Conservation (phyloP, 2,329 filamentous ascomycete species). For the Pseudopyricularia javanii region DNA sequence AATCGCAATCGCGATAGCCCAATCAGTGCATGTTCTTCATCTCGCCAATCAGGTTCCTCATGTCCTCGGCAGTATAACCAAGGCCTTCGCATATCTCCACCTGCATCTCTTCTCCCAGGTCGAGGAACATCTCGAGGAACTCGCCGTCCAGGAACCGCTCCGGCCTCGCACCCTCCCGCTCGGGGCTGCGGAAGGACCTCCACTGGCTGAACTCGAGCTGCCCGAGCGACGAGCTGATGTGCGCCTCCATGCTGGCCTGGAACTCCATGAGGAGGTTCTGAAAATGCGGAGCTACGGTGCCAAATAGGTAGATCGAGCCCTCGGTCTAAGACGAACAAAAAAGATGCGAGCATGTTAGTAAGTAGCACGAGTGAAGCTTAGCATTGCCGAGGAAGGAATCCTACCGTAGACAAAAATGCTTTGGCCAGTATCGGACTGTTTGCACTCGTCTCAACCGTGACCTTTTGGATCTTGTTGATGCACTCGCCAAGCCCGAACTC, state of each 20-base stretch:
- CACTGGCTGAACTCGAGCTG: constrained; percentile 66
- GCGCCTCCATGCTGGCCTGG: constrained; percentile 56
- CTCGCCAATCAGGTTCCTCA: constrained; percentile 50
- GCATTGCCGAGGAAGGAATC: constrained; percentile 15
- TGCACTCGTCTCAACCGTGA: constrained; percentile 53
- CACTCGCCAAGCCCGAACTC: constrained; percentile 85
- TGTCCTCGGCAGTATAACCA: constrained; percentile 49
- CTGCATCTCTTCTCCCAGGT: constrained; percentile 49
- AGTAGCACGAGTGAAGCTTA: neutral
- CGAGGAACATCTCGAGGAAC: constrained; percentile 73
- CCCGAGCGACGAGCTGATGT: constrained; percentile 53
- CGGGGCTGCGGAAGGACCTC: constrained; percentile 67
- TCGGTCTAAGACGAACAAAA: constrained; percentile 50
- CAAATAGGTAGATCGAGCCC: constrained; percentile 83
- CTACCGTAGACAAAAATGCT: constrained; percentile 81
- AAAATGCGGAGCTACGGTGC: constrained; percentile 57
- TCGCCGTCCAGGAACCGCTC: constrained; percentile 88
- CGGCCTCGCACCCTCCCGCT: constrained; percentile 60
- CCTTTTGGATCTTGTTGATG: constrained; percentile 74
- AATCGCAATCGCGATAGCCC: neutral
- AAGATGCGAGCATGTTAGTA: neutral
- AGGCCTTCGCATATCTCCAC: constrained; percentile 38
- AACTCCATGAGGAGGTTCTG: constrained; percentile 75
- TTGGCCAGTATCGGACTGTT: constrained; percentile 62
- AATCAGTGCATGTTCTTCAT: constrained; percentile 46